Percentiles rank a stretch among this genome's conserved stretches.
Evolutionary conservation across 1,284 basidiomycete species (phyloP).

Genomic region (Austroboletus niveus): DNA sequence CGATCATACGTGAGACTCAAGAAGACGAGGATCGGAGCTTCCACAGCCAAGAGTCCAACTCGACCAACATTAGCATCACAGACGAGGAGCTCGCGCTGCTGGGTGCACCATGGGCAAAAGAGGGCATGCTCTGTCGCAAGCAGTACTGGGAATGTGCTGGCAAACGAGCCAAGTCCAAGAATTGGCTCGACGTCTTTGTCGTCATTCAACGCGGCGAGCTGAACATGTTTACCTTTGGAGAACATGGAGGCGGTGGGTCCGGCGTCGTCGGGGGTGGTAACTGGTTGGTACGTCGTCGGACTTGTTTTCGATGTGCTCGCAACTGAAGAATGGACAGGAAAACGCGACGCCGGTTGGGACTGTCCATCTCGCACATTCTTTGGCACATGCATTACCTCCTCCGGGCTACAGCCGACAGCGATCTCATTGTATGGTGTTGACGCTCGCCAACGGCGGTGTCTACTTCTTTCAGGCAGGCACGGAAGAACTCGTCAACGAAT

Average conservation of each 20-base stretch:
- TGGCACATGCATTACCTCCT: conserved; percentile 84
- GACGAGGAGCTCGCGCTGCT: conserved; percentile 94
- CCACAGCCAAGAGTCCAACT: conserved; percentile 57
- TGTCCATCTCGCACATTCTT: conserved; percentile 81
- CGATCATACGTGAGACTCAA: conserved; percentile 91
- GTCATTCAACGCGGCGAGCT: conserved; percentile 93
- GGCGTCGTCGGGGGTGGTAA: conserved; percentile 89
- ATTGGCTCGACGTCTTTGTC: conserved; percentile 92
- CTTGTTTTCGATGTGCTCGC: conserved; percentile 1
- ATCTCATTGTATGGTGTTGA: conserved; percentile 95
- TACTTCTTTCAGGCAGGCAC: conserved; percentile 98
- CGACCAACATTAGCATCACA: conserved; percentile 76
- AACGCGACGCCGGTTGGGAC: conserved; percentile 84
- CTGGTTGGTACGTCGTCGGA: conserved; percentile 75
- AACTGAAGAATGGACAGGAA: conserved; percentile 43
- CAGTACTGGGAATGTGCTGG: conserved; percentile 88
- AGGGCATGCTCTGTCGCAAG: conserved; percentile 92
- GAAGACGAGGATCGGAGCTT: conserved; percentile 85
- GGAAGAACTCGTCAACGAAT: conserved; percentile 95
- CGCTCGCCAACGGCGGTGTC: conserved; percentile 82
- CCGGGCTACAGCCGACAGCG: conserved; percentile 90
- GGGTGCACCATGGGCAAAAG: conserved; percentile 98
- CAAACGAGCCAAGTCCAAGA: conserved; percentile 81
- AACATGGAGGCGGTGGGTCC: conserved; percentile 53
- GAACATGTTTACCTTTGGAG: conserved; percentile 93